Percentiles rank a stretch among this genome's conserved stretches.
Evolutionary conservation across 1,139 yeast species (phyloP).

Genomic region (Blastobotrys arbuscula): DNA sequence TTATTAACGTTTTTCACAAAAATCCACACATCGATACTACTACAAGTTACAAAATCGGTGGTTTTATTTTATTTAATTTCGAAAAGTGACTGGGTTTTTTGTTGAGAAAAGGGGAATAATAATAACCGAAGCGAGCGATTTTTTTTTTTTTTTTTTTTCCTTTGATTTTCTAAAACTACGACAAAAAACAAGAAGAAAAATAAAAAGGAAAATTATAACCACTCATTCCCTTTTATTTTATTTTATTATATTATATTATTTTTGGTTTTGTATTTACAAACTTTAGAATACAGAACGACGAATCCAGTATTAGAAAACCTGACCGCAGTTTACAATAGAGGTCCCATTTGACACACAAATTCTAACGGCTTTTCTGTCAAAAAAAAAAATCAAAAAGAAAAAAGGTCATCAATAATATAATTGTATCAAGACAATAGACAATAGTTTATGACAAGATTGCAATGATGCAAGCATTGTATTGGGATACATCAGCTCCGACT

Average conservation of each 20-base stretch:
- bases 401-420: neutral
- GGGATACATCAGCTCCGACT: slow-evolving; percentile 5
- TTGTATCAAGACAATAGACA: no score
- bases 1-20: no score
- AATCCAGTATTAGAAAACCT: no score
- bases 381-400: slow-evolving; percentile 1
- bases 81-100: neutral
- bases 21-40: neutral
- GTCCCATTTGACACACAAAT: neutral
- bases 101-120: no score
- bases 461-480: slow-evolving; percentile 8
- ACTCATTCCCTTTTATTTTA: no score
- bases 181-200: no score
- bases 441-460: neutral
- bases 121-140: neutral
- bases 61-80: neutral
- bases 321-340: no score
- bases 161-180: slow-evolving; percentile 1
- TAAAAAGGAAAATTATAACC: no score
- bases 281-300: no score
- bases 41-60: neutral
- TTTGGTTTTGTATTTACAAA: no score
- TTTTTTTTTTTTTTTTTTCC: slow-evolving; percentile 4
- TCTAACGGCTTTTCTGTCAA: neutral
- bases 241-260: no score